phyloP scores from a whole-genome alignment of 331 rosid species.

The Phaseolus coccineus region DNA sequence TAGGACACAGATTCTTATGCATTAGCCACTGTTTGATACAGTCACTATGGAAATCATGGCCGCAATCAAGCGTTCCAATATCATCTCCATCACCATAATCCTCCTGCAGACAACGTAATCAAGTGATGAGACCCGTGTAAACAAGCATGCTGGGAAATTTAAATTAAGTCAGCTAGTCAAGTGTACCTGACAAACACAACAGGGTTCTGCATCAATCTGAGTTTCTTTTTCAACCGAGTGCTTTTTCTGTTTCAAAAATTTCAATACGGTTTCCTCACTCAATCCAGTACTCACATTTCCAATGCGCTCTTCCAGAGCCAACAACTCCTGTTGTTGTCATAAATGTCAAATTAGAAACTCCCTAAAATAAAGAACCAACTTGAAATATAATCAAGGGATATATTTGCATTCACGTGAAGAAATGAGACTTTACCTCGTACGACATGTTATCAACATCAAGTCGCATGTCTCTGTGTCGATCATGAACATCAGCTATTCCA shows the following conservation, averaged over 20 bases:
- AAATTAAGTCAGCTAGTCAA: neutral
- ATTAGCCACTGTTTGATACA: conserved; percentile 77
- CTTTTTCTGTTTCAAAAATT: conserved; percentile 60
- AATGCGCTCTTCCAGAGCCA: conserved; percentile 90
- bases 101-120: conserved; percentile 57
- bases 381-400: neutral
- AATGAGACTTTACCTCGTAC: conserved; percentile 66
- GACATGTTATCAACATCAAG: conserved; percentile 94
- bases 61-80: conserved; percentile 71
- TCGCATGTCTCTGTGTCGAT: conserved; percentile 88
- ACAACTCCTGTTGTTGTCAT: conserved; percentile 62
- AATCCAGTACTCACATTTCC: conserved; percentile 88
- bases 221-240: conserved; percentile 40
- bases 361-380: conserved; percentile 15
- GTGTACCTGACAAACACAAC: conserved; percentile 85
- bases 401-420: neutral
- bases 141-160: neutral
- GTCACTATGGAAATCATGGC: conserved; percentile 67
- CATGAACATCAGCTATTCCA: conserved; percentile 82
- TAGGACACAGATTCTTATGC: conserved; percentile 80
- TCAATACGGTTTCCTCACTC: conserved; percentile 65
- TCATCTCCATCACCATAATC: conserved; percentile 69
- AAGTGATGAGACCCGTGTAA: conserved; percentile 8
- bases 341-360: neutral
- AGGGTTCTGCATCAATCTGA: conserved; percentile 71